A percentile compares a stretch with the other conserved stretches of the same genome.
Conservation (phyloP, 2,329 filamentous ascomycete genomes). For the Helotiales sp. region DNA sequence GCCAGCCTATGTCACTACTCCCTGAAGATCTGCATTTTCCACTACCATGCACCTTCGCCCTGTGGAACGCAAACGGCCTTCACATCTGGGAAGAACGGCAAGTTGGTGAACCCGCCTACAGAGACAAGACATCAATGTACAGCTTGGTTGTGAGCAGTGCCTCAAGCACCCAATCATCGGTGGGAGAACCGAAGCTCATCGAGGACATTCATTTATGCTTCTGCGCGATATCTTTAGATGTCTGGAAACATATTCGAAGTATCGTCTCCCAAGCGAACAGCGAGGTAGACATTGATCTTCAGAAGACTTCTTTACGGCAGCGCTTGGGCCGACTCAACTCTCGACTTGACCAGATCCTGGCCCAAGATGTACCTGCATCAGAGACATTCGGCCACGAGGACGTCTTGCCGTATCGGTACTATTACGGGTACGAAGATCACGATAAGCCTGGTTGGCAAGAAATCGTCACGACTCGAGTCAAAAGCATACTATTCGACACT, state of each 20-base stretch:
- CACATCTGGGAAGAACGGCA: conserved; percentile 39
- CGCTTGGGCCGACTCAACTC: conserved; percentile 23
- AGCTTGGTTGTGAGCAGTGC: conserved; percentile 17
- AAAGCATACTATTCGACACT: conserved; percentile 35
- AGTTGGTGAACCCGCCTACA: conserved; percentile 35
- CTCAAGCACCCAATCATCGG: not conserved
- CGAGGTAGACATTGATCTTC: conserved; percentile 13
- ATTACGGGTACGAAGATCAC: conserved; percentile 28
- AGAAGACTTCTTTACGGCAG: conserved; percentile 19
- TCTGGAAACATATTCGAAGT: conserved; percentile 20
- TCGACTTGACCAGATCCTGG: conserved; percentile 16
- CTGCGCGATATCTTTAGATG: conserved; percentile 23
- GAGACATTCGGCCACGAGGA: conserved; percentile 16
- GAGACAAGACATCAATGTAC: conserved; percentile 25
- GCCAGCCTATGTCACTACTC: conserved; percentile 36
- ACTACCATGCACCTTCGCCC: conserved; percentile 36
- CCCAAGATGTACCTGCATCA: not conserved
- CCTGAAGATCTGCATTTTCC: conserved; percentile 41
- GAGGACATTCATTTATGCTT: conserved; percentile 32
- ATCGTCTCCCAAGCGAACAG: not conserved
- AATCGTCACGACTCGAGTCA: conserved; percentile 29
- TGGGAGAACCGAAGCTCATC: conserved; percentile 17
- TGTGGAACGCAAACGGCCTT: conserved; percentile 42
- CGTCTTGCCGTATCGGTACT: conserved; percentile 18
- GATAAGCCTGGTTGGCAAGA: conserved; percentile 18